Evolutionary conservation across 83 land plant species (phyloP), one percentile per base, ranked within the genome.

Genomic region (Larix sibirica): DNA sequence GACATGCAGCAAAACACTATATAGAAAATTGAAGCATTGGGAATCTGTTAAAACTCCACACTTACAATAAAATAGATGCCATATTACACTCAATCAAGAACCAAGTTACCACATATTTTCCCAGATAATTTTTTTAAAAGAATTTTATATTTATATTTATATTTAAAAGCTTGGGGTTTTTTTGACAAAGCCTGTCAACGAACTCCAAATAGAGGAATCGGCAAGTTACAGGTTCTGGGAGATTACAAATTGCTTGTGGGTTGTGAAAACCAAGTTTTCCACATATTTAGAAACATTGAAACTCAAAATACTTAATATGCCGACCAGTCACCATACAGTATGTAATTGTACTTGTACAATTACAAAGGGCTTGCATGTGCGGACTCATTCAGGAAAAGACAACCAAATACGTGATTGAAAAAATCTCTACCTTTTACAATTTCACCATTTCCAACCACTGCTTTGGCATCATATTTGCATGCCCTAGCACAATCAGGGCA

Each of bases 401-500:
- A 97, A 62, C 97, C 96, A 86, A 97, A 97, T 16, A 95, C 91
- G 76, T 81, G 12, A 69, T 97, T 95, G 83, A 85, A 92, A 83
- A 95, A 97, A 5, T 95, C 97, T 0, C 66, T 70, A 6, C 91
- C 95, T 84, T 81, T 87, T 14, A 95, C 68, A 16, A 86, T 65
- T 83, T 81, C 92, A 47, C 90, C 89, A 12, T 85, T 90, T 61
- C 89, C 89, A 3, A 91, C 79, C 2, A 95, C 71, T 31, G 91
- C 85, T 81, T 85, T 81, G 3, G 89, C 91, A 83, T 97, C 98
- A 84, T 95, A 97, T 81, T 94, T 97, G 91, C 98, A 97, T 36
- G 98, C 99, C 88, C 99, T 92, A 0, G 84, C 83, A 77, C 98
- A 97, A 79, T 97, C 99, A 17, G 98, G 99, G 79, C 99, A 97